Conservation (phyloP, 257 asterid genomes). For the Asclepias syriaca region DNA sequence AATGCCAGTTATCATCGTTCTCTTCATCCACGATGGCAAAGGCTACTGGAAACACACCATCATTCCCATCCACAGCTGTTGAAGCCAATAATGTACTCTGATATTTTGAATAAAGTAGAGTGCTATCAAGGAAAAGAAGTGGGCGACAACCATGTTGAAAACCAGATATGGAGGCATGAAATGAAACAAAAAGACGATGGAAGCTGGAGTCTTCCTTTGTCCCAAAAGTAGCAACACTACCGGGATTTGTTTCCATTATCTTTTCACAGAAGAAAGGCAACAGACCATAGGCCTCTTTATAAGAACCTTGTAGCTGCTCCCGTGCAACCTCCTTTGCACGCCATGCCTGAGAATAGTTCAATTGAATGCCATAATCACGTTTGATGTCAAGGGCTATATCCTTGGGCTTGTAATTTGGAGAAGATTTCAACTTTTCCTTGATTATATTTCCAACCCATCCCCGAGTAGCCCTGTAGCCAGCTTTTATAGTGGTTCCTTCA, state of each 20-base stretch:
- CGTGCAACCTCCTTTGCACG: conserved; percentile 98
- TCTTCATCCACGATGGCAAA: conserved; percentile 97
- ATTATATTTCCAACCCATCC: conserved; percentile 98
- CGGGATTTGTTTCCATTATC: conserved; percentile 91
- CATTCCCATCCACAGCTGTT: conserved; percentile 87
- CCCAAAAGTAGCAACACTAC: conserved; percentile 72
- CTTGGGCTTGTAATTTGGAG: conserved; percentile 90
- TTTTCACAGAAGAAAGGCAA: conserved; percentile 79
- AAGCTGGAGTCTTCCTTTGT: conserved; percentile 96
- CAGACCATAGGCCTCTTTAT: conserved; percentile 84
- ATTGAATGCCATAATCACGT: conserved; percentile 96
- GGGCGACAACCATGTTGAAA: conserved; percentile 87
- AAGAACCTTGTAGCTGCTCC: conserved; percentile 98
- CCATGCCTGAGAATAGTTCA: conserved; percentile 97
- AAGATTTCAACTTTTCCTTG: conserved; percentile 80
- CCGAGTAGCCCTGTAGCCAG: conserved; percentile 91
- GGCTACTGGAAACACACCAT: conserved; percentile 84
- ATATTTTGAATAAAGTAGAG: conserved; percentile 89
- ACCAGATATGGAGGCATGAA: conserved; percentile 86
- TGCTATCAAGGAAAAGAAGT: conserved; percentile 85
- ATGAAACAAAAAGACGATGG: conserved; percentile 72
- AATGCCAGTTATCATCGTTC: conserved; percentile 85
- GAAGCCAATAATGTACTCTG: conserved; percentile 92
- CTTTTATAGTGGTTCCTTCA: conserved; percentile 81
- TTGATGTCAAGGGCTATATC: conserved; percentile 88